Percentiles rank a stretch among this genome's conserved stretches.
Conservation (phyloP, 2,329 filamentous ascomycete species). For the Pseudogymnoascus sp. region DNA sequence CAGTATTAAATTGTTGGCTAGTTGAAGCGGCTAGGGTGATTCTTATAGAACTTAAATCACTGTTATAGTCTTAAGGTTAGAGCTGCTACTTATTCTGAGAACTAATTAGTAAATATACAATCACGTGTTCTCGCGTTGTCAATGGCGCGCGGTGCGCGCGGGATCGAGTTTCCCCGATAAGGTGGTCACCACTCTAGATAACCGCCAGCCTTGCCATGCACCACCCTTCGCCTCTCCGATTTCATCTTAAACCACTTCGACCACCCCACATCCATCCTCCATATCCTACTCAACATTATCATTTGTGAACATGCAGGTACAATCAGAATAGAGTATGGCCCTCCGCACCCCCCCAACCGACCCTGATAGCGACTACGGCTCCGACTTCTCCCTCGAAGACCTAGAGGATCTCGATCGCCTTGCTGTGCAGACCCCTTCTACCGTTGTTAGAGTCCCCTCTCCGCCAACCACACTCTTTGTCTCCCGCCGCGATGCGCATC, state of each 20-base stretch:
- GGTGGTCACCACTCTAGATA: not conserved
- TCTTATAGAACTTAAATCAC: too few species aligned
- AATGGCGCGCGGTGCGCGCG: not conserved
- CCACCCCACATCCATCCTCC: not conserved
- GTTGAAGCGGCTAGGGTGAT: too few species aligned
- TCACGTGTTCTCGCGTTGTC: not conserved
- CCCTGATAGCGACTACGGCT: conserved; percentile 51
- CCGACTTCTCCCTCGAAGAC: conserved; percentile 51
- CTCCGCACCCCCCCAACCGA: not conserved
- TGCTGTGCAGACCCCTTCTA: conserved; percentile 22
- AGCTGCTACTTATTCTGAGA: too few species aligned
- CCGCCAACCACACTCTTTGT: conserved; percentile 7
- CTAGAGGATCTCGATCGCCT: conserved; percentile 44
- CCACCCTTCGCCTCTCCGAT: not conserved
- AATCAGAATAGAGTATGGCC: not conserved
- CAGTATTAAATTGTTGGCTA: too few species aligned
- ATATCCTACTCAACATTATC: not conserved
- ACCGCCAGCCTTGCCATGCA: not conserved
- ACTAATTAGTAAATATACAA: too few species aligned
- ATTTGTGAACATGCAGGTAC: not conserved
- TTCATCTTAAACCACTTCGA: not conserved
- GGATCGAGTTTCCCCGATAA: not conserved
- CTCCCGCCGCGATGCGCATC: conserved; percentile 10
- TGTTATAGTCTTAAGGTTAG: too few species aligned
- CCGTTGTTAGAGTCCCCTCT: conserved; percentile 26